Conservation (phyloP, 306 rosid genomes). For the Trichosanthes truncata region DNA sequence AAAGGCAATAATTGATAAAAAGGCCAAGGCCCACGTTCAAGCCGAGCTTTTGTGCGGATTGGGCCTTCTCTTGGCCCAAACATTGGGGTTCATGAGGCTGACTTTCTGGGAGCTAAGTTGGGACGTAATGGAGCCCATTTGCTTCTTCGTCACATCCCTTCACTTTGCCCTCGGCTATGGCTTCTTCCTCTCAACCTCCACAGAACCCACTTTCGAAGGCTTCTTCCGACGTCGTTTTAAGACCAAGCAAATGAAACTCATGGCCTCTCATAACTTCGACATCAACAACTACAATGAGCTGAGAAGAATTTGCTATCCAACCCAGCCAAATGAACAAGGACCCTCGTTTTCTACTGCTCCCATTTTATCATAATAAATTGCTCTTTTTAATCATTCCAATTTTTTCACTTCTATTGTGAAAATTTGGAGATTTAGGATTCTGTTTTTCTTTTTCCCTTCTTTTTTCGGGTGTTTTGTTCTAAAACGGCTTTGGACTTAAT, state of each 20-base stretch:
- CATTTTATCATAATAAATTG: neutral
- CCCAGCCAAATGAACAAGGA: neutral
- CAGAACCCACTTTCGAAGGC: slow-evolving; percentile 67
- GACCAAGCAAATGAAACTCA: slow-evolving; percentile 44
- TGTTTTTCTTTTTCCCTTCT: neutral
- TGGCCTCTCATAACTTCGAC: slow-evolving; percentile 44
- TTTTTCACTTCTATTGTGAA: neutral
- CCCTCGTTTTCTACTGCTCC: neutral
- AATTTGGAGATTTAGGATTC: neutral
- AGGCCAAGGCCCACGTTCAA: slow-evolving; percentile 41
- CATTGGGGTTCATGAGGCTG: slow-evolving; percentile 63
- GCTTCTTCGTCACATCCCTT: slow-evolving; percentile 59
- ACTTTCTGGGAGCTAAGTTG: slow-evolving; percentile 91
- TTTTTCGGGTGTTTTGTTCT: neutral
- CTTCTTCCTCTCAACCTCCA: slow-evolving; percentile 59
- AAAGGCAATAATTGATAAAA: slow-evolving; percentile 37
- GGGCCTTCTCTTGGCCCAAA: slow-evolving; percentile 41
- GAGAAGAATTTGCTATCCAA: slow-evolving; percentile 35
- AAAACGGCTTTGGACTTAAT: neutral
- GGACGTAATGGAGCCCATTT: slow-evolving; percentile 98
- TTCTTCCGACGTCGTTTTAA: slow-evolving; percentile 41
- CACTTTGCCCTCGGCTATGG: slow-evolving; percentile 42
- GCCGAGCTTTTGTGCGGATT: slow-evolving; percentile 59
- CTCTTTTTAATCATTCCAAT: neutral
- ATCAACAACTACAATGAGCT: slow-evolving; percentile 32